phyloP scores from a whole-genome alignment of 2,329 filamentous ascomycete species.

The Graphilbum ipis-grandicollis region DNA sequence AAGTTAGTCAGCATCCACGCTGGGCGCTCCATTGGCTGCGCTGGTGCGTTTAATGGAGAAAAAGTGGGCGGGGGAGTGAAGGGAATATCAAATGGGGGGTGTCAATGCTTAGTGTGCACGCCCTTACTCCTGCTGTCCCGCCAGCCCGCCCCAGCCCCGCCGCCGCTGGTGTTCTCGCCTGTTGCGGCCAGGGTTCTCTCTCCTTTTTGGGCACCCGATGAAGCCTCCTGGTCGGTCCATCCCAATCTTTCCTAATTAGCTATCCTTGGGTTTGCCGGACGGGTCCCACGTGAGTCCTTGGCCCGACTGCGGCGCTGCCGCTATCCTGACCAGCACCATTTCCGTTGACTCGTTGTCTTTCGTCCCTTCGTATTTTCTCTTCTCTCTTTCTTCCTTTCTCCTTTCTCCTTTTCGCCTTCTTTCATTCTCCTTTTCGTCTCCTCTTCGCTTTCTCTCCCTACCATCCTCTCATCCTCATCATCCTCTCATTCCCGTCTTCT shows the following conservation, averaged over 20 bases:
- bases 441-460: background rate
- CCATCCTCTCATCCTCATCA: background rate
- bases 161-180: too few species aligned
- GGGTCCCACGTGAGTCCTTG: constrained; percentile 2
- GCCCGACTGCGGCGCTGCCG: background rate
- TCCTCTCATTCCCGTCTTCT: background rate
- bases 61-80: too few species aligned
- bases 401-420: background rate
- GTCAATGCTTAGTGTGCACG: too few species aligned
- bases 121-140: too few species aligned
- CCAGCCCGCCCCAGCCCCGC: too few species aligned
- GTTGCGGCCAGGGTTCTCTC: too few species aligned
- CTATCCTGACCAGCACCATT: background rate
- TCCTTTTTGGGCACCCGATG: too few species aligned
- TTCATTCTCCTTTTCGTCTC: background rate
- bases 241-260: background rate
- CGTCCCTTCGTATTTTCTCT: background rate
- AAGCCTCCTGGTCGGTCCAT: background rate
- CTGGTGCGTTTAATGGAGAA: too few species aligned
- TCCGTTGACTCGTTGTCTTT: background rate
- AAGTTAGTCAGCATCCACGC: too few species aligned
- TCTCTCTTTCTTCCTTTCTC: background rate
- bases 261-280: background rate
- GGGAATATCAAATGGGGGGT: too few species aligned
- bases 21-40: too few species aligned